These are phyloP conservation scores for Cystofilobasidium macerans DNA, from an alignment of 768 basidiomycete species.

Conservation along the genomic window DNA sequence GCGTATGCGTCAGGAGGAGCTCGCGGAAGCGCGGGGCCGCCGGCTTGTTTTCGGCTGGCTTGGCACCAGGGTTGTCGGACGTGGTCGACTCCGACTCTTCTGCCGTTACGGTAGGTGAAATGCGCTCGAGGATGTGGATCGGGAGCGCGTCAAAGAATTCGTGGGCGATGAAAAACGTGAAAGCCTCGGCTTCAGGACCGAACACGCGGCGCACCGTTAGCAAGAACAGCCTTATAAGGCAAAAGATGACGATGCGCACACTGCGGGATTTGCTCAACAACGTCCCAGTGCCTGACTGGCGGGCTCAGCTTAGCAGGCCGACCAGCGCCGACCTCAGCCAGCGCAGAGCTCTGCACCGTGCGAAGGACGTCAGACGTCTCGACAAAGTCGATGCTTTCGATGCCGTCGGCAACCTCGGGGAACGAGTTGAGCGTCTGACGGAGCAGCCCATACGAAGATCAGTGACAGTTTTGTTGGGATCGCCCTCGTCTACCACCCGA, in stretches of 20 bases:
- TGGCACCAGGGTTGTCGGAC: not conserved
- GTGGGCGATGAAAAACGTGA: conserved; percentile 82
- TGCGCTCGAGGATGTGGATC: conserved; percentile 69
- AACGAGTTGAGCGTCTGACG: conserved; percentile 37
- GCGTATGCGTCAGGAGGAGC: conserved; percentile 23
- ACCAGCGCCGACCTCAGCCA: conserved; percentile 35
- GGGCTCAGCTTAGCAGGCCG: no score
- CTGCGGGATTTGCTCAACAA: conserved; percentile 54
- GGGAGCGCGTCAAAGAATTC: conserved; percentile 98
- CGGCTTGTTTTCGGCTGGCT: no score
- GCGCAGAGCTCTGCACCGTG: conserved; percentile 49
- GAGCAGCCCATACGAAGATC: conserved; percentile 19
- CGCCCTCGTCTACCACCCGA: no score
- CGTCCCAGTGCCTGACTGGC: conserved; percentile 65
- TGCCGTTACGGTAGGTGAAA: conserved; percentile 39
- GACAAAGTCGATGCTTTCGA: conserved; percentile 52
- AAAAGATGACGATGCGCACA: no score
- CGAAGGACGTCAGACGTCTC: conserved; percentile 67
- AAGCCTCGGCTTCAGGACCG: conserved; percentile 39
- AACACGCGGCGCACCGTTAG: conserved; percentile 30
- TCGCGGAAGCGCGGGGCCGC: conserved; percentile 9
- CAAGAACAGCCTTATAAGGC: no score
- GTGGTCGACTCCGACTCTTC: no score
- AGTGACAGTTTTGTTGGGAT: no score
- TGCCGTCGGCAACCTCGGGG: not conserved